Evolutionary conservation across 1,284 basidiomycete species (phyloP).

Genomic region (Ceraceosorus guamensis): DNA sequence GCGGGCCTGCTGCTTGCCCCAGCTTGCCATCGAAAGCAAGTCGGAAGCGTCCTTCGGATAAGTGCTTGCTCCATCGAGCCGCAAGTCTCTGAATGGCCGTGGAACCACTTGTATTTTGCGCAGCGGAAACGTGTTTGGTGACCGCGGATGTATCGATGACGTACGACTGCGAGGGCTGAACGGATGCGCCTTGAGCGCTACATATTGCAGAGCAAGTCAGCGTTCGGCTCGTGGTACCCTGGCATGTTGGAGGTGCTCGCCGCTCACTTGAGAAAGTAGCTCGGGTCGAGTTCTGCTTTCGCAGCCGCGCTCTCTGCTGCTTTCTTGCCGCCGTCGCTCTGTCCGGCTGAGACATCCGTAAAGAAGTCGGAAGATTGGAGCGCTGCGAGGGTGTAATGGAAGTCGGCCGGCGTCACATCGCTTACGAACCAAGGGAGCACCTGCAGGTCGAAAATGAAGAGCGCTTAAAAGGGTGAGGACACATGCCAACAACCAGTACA

Average conservation of each 20-base stretch:
- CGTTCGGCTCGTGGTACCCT: no score
- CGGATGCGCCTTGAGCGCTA: constrained; percentile 23
- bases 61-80: constrained; percentile 65
- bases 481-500: background rate
- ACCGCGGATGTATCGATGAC: constrained; percentile 29
- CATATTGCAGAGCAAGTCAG: background rate
- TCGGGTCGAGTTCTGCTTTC: constrained; percentile 26
- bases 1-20: constrained; percentile 50
- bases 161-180: constrained; percentile 33
- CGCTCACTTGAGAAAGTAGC: constrained; percentile 24
- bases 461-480: background rate
- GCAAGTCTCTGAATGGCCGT: constrained; percentile 52
- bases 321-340: constrained; percentile 13
- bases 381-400: constrained; percentile 49
- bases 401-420: constrained; percentile 44
- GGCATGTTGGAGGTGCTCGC: no score
- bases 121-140: no score
- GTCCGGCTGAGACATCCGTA: constrained; percentile 17
- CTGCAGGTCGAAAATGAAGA: background rate
- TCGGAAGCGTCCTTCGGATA: constrained; percentile 65
- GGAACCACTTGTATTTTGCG: background rate
- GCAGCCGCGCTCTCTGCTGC: background rate
- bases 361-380: constrained; percentile 56
- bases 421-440: constrained; percentile 47
- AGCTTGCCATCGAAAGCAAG: constrained; percentile 64